These are phyloP conservation scores for Glutinoglossum americanum DNA, from an alignment of 495 filamentous ascomycete species.

Conservation along the genomic window DNA sequence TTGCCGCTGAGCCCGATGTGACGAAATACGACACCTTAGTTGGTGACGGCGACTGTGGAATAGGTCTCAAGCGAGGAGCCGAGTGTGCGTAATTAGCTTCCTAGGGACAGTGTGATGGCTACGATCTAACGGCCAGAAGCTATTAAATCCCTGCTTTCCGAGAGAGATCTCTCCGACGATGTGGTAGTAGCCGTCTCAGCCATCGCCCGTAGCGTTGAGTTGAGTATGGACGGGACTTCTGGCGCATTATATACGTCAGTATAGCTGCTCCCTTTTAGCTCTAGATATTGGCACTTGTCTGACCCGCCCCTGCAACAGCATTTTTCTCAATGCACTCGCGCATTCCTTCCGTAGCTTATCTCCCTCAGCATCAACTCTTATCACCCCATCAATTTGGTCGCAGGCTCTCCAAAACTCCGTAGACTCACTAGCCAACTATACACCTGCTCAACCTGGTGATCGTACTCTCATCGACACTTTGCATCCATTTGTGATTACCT, in stretches of 20 bases:
- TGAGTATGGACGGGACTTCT: slow-evolving; percentile 84
- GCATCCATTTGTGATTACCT: slow-evolving; percentile 58
- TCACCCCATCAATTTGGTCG: slow-evolving; percentile 37
- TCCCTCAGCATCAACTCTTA: slow-evolving; percentile 16
- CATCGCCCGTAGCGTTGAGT: slow-evolving; percentile 72
- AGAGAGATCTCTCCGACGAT: slow-evolving; percentile 27
- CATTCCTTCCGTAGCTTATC: slow-evolving; percentile 44
- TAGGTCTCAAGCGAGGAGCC: slow-evolving; percentile 73
- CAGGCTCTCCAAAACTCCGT: slow-evolving; percentile 50
- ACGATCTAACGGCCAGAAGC: background rate
- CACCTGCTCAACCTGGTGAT: slow-evolving; percentile 74
- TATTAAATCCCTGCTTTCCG: background rate
- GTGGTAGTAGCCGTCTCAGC: slow-evolving; percentile 45
- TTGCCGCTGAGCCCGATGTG: slow-evolving; percentile 60
- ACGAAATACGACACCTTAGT: slow-evolving; percentile 82
- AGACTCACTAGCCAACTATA: slow-evolving; percentile 55
- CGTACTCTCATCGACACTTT: slow-evolving; percentile 82
- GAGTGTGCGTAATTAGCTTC: slow-evolving; percentile 32
- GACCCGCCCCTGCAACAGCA: slow-evolving; percentile 15
- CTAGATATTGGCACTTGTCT: background rate
- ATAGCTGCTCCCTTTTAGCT: background rate
- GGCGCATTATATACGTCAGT: slow-evolving; percentile 62
- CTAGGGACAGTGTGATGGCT: background rate
- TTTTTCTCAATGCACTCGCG: slow-evolving; percentile 82
- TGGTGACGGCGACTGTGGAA: slow-evolving; percentile 90